Conservation (phyloP, 2,329 filamentous ascomycete genomes). For the Berkeleyomyces basicola region DNA sequence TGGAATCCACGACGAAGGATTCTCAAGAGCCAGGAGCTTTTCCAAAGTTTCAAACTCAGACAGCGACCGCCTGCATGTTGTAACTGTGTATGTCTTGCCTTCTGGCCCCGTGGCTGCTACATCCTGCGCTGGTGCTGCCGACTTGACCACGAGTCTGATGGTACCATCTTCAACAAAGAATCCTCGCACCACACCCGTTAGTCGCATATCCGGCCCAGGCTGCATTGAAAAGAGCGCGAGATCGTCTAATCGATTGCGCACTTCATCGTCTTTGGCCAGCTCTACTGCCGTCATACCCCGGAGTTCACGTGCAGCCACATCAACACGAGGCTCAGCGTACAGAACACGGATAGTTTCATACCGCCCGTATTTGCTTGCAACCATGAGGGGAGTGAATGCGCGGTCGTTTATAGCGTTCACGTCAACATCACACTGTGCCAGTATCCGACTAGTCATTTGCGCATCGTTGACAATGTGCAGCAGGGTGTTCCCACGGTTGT, state of each 20-base stretch:
- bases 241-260: conserved; percentile 91
- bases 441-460: conserved; percentile 54
- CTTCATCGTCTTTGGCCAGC: conserved; percentile 92
- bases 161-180: conserved; percentile 97
- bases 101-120: conserved; percentile 24
- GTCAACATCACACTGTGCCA: conserved; percentile 81
- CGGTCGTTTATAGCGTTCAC: conserved; percentile 93
- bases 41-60: conserved; percentile 83
- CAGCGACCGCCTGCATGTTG: conserved; percentile 76
- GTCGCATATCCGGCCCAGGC: conserved; percentile 57
- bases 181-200: conserved; percentile 82
- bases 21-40: conserved; percentile 68
- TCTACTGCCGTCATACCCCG: conserved; percentile 88
- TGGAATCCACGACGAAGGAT: conserved; percentile 90
- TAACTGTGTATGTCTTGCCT: conserved; percentile 68
- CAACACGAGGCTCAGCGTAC: conserved; percentile 75
- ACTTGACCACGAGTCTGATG: conserved; percentile 84
- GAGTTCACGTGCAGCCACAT: conserved; percentile 66
- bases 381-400: conserved; percentile 89
- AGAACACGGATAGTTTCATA: conserved; percentile 82
- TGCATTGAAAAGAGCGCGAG: conserved; percentile 65
- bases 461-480: conserved; percentile 91
- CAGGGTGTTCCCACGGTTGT: conserved; percentile 82
- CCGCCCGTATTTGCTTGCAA: conserved; percentile 93
- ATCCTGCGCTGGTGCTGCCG: conserved; percentile 54